phyloP scores from a whole-genome alignment of 371 early-diverging fungal genomes.

The Apophysomyces variabilis region DNA sequence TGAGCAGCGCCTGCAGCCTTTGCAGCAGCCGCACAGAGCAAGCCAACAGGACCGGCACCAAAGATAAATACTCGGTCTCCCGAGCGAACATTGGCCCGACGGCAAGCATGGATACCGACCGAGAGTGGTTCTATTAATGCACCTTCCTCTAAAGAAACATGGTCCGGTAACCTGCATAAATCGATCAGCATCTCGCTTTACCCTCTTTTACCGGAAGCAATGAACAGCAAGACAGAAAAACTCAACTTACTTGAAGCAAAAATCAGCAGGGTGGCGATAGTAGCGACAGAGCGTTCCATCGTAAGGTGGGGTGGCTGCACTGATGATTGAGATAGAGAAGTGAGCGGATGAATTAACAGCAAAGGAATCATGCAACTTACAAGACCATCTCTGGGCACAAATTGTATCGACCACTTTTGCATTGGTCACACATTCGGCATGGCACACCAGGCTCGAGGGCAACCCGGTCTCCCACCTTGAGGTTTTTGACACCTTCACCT shows the following conservation, averaged over 20 bases:
- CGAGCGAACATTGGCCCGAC: constrained; percentile 62
- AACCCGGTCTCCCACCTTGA: constrained; percentile 76
- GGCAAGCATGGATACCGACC: constrained; percentile 56
- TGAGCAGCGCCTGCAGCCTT: constrained; percentile 58
- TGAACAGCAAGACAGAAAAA: constrained; percentile 12
- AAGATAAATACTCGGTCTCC: constrained; percentile 71
- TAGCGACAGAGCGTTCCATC: constrained; percentile 57
- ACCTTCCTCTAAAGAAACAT: constrained; percentile 63
- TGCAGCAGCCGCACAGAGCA: constrained; percentile 55
- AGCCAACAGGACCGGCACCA: constrained; percentile 66
- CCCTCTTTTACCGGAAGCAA: too few species aligned
- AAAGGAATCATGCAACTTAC: constrained; percentile 18
- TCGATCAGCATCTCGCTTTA: constrained; percentile 11
- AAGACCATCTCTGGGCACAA: constrained; percentile 55
- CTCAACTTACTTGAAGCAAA: constrained; percentile 52
- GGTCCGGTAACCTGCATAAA: constrained; percentile 43
- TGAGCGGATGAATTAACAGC: constrained; percentile 6
- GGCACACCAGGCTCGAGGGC: constrained; percentile 69
- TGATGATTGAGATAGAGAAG: constrained; percentile 11
- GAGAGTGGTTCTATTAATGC: constrained; percentile 54
- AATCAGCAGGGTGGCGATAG: constrained; percentile 56
- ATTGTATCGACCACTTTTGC: constrained; percentile 55
- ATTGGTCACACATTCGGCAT: constrained; percentile 61
- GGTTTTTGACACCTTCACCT: constrained; percentile 56
- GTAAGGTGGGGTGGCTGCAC: constrained; percentile 59